Base-by-base conservation (phyloP, 176 grass and related monocot genomes). In the Triticum dicoccoides region DNA sequence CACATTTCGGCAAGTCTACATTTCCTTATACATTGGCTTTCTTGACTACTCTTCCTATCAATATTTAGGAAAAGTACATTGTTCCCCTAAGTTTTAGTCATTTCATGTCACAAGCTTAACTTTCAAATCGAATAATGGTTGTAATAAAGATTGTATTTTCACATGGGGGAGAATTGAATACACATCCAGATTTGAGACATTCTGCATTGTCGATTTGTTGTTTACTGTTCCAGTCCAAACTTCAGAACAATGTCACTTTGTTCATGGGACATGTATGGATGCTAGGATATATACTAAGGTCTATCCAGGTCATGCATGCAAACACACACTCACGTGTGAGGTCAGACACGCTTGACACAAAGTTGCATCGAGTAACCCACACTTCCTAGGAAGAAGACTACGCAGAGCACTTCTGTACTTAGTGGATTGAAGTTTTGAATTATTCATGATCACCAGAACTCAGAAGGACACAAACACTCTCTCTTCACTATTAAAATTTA, bases 1-100 rank as follows among this genome's bases (percentile, higher is more conserved):
- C 94, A 5, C 88, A 84, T 38, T 98, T 94, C 14, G 94, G 94
- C 56, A 98, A 98, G 89, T 94, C 88, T 64, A 94, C 94, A 25
- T 86, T 90, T 42, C 94, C 94, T 15, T 75, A 85, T 81, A 94
- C 90, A 35, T 67, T 98, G 8, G 93, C 94, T 84, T 98, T 98
- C 91, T 73, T 98, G 85, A 82, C 94, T 6, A 78, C 82, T n/a
- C 97, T 98, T 70, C 92, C 88, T 66, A 88, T 91, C 66, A 9
- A 94, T 76, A 92, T 98, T 88, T 96, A 94, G 90, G 49, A 24
- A 42, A 42, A 2, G 59, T 25, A 49, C 9, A 62, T 78, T 66
- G 65, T 72, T 86, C 11, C 10, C 15, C 27, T 14, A 33, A 71
- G 12, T 24, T 61, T 66, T 65, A 33, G 89, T 8, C 8, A 14